These are phyloP conservation scores for Phytophthora europaea DNA, from an alignment of 352 stramenopile species.

Conservation along the genomic window DNA sequence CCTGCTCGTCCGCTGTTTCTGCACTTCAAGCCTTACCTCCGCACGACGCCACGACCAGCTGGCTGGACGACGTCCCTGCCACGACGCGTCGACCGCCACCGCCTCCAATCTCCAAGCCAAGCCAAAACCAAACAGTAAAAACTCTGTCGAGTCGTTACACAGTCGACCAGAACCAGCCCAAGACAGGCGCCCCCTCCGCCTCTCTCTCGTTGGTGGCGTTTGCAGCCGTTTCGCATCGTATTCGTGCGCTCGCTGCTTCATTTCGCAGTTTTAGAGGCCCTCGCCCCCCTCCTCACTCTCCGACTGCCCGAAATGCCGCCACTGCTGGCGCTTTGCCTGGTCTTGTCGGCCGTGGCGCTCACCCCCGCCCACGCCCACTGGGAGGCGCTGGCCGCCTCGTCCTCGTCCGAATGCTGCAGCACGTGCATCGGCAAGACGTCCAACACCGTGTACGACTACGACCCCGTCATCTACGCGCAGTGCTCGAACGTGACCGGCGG, in stretches of 20 bases:
- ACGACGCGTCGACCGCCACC: not conserved
- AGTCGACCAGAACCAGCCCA: slow-evolving; percentile 18
- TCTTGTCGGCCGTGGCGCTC: not conserved
- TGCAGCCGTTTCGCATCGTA: slow-evolving; percentile 20
- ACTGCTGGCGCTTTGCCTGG: slow-evolving; percentile 5
- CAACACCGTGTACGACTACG: slow-evolving; percentile 67
- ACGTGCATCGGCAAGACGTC: slow-evolving; percentile 78
- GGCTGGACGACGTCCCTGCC: not conserved
- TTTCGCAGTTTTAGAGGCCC: slow-evolving; percentile 7
- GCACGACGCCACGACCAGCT: slow-evolving; percentile 28
- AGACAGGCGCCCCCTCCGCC: slow-evolving; percentile 35
- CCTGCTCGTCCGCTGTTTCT: slow-evolving; percentile 3
- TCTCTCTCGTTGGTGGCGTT: slow-evolving; percentile 26
- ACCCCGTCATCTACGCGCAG: slow-evolving; percentile 68
- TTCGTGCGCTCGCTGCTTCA: slow-evolving; percentile 25
- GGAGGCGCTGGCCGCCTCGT: slow-evolving; percentile 26
- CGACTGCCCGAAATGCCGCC: no score
- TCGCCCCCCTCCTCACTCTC: no score
- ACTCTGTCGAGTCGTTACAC: slow-evolving; percentile 1
- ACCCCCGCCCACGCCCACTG: slow-evolving; percentile 14
- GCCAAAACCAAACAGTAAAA: slow-evolving; percentile 31
- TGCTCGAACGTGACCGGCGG: slow-evolving; percentile 57
- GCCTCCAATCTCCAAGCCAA: not conserved
- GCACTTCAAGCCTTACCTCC: slow-evolving; percentile 13
- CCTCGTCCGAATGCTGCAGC: slow-evolving; percentile 58